phyloP scores from a whole-genome alignment of 805 yeast genomes.

The Saturnispora sekii region DNA sequence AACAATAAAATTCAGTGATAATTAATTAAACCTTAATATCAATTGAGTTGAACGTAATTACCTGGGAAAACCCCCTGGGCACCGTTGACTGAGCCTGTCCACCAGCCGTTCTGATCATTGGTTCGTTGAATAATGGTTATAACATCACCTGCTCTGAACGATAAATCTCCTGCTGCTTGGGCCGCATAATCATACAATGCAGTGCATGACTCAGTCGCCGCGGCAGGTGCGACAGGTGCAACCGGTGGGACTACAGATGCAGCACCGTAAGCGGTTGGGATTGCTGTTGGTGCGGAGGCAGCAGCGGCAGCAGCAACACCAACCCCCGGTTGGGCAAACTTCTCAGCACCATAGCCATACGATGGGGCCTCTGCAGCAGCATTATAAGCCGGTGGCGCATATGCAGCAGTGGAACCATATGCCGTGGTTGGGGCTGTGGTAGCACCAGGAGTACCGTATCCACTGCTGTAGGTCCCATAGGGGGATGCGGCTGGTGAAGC shows the following conservation, averaged over 20 bases:
- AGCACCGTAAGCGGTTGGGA: too few species aligned
- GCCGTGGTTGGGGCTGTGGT: slow-evolving; percentile 7
- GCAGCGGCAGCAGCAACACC: slow-evolving; percentile 29
- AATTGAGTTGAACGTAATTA: slow-evolving; percentile 76
- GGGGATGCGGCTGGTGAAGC: slow-evolving; percentile 14
- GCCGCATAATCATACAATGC: slow-evolving; percentile 89
- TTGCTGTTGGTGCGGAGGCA: slow-evolving; percentile 14
- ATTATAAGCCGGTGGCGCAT: too few species aligned
- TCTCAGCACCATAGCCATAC: slow-evolving; percentile 7
- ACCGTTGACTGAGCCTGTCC: slow-evolving; percentile 88
- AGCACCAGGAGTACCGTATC: slow-evolving; percentile 19
- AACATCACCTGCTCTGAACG: slow-evolving; percentile 79
- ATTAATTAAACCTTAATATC: slow-evolving; percentile 1
- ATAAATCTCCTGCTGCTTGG: slow-evolving; percentile 85
- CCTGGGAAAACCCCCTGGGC: slow-evolving; percentile 92
- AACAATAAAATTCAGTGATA: not conserved
- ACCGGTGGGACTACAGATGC: not conserved
- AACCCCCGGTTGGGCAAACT: slow-evolving; percentile 18
- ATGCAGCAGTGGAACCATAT: too few species aligned
- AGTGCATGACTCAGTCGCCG: slow-evolving; percentile 55
- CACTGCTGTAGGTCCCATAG: too few species aligned
- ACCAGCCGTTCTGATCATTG: slow-evolving; percentile 88
- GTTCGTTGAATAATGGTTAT: slow-evolving; percentile 80
- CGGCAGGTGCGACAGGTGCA: slow-evolving; percentile 28
- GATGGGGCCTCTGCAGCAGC: slow-evolving; percentile 19